Conservation (phyloP, 768 basidiomycete species). For the Nidularia sp. region DNA sequence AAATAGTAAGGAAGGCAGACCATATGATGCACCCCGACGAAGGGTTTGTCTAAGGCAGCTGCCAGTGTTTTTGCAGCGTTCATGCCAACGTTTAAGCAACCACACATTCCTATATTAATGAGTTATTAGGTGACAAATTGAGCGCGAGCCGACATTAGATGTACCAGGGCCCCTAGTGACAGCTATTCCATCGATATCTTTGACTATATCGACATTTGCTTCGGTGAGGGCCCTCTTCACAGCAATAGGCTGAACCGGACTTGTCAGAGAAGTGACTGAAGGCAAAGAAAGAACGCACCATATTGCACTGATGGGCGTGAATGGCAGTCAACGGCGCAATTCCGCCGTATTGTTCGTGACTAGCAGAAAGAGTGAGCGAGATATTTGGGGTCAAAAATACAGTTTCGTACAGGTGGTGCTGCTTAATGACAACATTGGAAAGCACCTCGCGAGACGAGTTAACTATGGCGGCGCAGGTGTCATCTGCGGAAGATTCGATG, state of each 20-base stretch:
- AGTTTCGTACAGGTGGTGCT: constrained; percentile 54
- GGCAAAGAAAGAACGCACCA: constrained; percentile 38
- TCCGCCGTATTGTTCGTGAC: constrained; percentile 61
- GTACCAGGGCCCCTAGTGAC: constrained; percentile 86
- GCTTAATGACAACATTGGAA: constrained; percentile 85
- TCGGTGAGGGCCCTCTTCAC: constrained; percentile 65
- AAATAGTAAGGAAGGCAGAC: constrained; percentile 31
- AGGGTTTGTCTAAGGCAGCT: constrained; percentile 68
- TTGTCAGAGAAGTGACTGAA: not conserved
- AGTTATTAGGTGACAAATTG: too few relatives aligned
- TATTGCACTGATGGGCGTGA: constrained; percentile 71
- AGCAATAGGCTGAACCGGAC: constrained; percentile 57
- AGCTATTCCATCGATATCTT: constrained; percentile 80
- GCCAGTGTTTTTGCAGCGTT: constrained; percentile 87
- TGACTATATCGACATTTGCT: constrained; percentile 48
- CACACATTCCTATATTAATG: constrained; percentile 55
- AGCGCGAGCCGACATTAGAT: constrained; percentile 6
- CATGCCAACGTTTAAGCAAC: constrained; percentile 74
- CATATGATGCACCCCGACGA: constrained; percentile 96
- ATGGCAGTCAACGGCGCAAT: constrained; percentile 81
- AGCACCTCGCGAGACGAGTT: constrained; percentile 64
- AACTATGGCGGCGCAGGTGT: constrained; percentile 89
- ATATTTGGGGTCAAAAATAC: not conserved
- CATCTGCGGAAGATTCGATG: constrained; percentile 89
- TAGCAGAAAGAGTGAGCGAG: constrained; percentile 16